Conservation (phyloP, 352 stramenopile genomes). For the Pythium sukuiense region DNA sequence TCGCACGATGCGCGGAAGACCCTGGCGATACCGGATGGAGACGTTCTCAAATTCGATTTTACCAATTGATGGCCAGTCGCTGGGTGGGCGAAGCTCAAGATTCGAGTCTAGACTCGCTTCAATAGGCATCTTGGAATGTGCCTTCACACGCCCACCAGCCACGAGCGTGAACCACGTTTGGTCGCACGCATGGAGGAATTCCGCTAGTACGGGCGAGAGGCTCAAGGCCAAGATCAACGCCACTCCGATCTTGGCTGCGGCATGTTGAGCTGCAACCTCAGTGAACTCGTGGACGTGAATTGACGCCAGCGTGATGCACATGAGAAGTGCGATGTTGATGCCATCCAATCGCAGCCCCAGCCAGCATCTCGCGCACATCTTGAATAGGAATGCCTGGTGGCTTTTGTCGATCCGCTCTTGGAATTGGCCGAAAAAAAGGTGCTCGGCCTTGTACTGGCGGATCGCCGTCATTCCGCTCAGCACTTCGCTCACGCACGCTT, state of each 20-base stretch:
- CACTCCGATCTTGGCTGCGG: slow-evolving; percentile 53
- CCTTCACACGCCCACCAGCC: slow-evolving; percentile 67
- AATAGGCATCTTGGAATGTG: slow-evolving; percentile 55
- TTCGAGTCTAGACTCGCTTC: slow-evolving; percentile 43
- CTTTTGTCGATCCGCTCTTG: slow-evolving; percentile 55
- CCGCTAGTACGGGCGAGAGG: slow-evolving; percentile 65
- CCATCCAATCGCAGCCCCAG: slow-evolving; percentile 32
- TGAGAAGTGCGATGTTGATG: not conserved
- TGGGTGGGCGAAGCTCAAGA: slow-evolving; percentile 14
- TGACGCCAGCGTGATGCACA: slow-evolving; percentile 6
- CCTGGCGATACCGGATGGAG: slow-evolving; percentile 36
- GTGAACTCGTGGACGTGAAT: not conserved
- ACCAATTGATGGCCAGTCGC: slow-evolving; percentile 29
- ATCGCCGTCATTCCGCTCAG: slow-evolving; percentile 94
- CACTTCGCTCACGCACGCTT: slow-evolving; percentile 92
- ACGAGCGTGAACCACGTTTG: slow-evolving; percentile 72
- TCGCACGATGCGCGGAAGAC: slow-evolving; percentile 34
- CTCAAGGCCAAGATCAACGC: slow-evolving; percentile 48
- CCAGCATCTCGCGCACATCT: slow-evolving; percentile 65
- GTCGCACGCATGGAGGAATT: slow-evolving; percentile 58
- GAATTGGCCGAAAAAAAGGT: slow-evolving; percentile 46
- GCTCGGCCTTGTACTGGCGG: slow-evolving; percentile 62
- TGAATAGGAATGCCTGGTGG: slow-evolving; percentile 65
- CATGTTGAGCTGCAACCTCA: not conserved
- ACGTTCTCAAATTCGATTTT: slow-evolving; percentile 33